phyloP scores from a whole-genome alignment of 2,329 filamentous ascomycete species.

The Drechslerella stenobrocha region DNA sequence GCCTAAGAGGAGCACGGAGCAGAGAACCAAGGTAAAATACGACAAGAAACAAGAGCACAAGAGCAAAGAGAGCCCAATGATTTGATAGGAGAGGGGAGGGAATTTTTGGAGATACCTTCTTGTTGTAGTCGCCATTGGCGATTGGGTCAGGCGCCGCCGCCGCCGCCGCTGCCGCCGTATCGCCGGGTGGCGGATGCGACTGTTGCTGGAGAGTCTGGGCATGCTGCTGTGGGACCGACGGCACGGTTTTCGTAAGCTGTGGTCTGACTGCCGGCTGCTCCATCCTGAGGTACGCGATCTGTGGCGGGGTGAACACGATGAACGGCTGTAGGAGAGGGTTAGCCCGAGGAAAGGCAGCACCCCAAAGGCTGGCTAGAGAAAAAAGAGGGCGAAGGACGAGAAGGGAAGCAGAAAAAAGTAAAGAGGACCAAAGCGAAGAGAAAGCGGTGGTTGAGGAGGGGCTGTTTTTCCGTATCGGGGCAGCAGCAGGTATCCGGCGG shows the following conservation, averaged over 20 bases:
- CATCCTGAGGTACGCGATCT: conserved; percentile 49
- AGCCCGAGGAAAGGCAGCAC: conserved; percentile 44
- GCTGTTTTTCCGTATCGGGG: not conserved
- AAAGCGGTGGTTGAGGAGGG: conserved; percentile 4
- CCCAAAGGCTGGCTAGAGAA: conserved; percentile 34
- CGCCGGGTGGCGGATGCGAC: conserved; percentile 23
- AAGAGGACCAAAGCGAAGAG: not conserved
- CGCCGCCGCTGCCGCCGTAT: no score
- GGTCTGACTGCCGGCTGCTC: conserved; percentile 48
- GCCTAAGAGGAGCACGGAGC: not conserved
- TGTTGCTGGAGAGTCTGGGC: conserved; percentile 29
- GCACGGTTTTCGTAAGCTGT: conserved; percentile 49
- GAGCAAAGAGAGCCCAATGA: conserved; percentile 3
- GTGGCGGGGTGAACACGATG: conserved; percentile 49
- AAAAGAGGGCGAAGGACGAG: not conserved
- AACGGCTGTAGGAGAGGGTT: conserved; percentile 33
- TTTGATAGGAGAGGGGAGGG: not conserved
- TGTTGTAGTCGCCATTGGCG: conserved; percentile 43
- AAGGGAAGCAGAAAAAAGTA: not conserved
- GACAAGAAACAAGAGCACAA: not conserved
- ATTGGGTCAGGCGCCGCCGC: conserved; percentile 23
- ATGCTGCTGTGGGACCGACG: conserved; percentile 44
- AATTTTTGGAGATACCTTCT: conserved; percentile 30
- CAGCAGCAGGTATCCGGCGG: not conserved
- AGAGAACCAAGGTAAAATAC: not conserved